Conservation (phyloP, 331 rosid species). For the Pyracantha coccinea region DNA sequence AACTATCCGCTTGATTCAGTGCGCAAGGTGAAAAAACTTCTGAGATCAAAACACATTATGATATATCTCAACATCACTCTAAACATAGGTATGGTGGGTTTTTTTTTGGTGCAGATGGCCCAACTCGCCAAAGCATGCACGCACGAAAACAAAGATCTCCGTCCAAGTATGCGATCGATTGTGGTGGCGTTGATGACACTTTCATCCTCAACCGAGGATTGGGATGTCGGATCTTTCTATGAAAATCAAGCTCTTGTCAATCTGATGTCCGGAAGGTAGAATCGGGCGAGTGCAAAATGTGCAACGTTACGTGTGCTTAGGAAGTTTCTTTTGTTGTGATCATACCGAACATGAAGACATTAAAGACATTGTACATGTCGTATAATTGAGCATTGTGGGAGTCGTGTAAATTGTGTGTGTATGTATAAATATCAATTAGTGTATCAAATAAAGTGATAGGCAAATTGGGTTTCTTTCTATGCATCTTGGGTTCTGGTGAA, state of each 20-base stretch:
- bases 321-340: neutral
- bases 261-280: slow-evolving; percentile 65
- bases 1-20: slow-evolving; percentile 66
- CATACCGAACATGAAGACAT: neutral
- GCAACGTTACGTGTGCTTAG: neutral
- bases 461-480: neutral
- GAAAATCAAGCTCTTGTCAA: slow-evolving; percentile 53
- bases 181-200: slow-evolving; percentile 78
- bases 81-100: slow-evolving; percentile 2
- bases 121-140: slow-evolving; percentile 75
- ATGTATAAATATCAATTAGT: neutral
- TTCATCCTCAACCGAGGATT: slow-evolving; percentile 54
- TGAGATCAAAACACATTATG: neutral
- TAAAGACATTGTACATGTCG: slow-evolving; percentile 12
- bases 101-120: slow-evolving; percentile 53
- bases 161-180: slow-evolving; percentile 80
- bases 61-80: neutral
- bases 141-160: slow-evolving; percentile 48
- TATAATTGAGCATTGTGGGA: slow-evolving; percentile 2
- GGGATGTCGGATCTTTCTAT: slow-evolving; percentile 72
- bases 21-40: slow-evolving; percentile 43
- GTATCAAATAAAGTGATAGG: neutral
- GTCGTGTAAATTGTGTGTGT: slow-evolving; percentile 9
- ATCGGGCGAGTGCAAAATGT: neutral
- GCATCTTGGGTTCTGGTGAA: too few relatives aligned